A percentile compares a stretch with the other conserved stretches of the same genome.
Evolutionary conservation across 257 asterid species (phyloP).

Genomic region (Apocynum venetum): DNA sequence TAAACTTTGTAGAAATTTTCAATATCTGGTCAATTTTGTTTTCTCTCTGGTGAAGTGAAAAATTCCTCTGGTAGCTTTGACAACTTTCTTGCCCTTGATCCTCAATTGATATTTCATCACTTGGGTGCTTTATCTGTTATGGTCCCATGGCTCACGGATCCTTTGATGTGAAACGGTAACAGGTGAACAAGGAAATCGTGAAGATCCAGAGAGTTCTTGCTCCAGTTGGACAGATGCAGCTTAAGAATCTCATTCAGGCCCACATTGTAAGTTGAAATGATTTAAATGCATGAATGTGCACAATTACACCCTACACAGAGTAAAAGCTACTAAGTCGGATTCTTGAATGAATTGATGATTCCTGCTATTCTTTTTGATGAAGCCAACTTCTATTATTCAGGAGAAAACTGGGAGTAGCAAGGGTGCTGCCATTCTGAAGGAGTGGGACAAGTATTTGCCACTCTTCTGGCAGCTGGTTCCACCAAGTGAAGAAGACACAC

Average conservation of each 20-base stretch:
- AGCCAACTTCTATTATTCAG: conserved; percentile 22
- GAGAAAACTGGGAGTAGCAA: conserved; percentile 90
- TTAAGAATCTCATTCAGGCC: conserved; percentile 84
- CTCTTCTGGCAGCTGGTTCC: conserved; percentile 98
- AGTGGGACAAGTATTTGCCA: conserved; percentile 84
- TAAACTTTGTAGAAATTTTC: neutral
- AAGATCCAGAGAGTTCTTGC: conserved; percentile 97
- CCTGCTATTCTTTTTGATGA: neutral
- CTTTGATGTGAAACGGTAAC: conserved; percentile 13
- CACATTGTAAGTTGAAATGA: conserved; percentile 69
- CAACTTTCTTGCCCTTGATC: neutral
- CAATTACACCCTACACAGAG: neutral
- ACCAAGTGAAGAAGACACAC: conserved; percentile 98
- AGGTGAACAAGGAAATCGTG: conserved; percentile 98
- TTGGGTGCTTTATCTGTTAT: neutral
- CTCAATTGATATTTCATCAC: neutral
- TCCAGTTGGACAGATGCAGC: conserved; percentile 95
- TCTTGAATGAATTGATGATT: neutral
- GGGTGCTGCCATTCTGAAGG: conserved; percentile 64
- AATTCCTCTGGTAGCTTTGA: neutral
- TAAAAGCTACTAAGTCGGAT: neutral
- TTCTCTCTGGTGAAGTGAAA: neutral
- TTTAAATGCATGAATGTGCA: neutral
- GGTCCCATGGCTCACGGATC: neutral
- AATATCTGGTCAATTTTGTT: neutral